Evolutionary conservation across 495 filamentous ascomycete genomes (phyloP).

Genomic region (Penicillium goetzii): DNA sequence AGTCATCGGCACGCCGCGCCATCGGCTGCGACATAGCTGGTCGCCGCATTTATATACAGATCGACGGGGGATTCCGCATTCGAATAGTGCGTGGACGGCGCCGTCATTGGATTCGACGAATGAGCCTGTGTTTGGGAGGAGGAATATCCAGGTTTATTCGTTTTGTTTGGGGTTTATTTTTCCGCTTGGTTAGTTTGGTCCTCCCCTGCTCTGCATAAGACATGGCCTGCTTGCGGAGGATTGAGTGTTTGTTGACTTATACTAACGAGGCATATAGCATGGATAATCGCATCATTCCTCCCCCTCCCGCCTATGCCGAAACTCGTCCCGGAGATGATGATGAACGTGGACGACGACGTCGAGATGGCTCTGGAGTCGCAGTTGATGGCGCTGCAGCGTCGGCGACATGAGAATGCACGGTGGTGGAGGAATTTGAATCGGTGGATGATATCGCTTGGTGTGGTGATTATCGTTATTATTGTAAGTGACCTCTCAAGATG

Average conservation of each 20-base stretch:
- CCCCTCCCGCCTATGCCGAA: slow-evolving; percentile 67
- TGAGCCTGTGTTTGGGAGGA: slow-evolving; percentile 61
- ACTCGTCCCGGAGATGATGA: slow-evolving; percentile 28
- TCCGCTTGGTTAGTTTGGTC: slow-evolving; percentile 67
- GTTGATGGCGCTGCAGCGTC: slow-evolving; percentile 56
- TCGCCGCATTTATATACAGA: slow-evolving; percentile 76
- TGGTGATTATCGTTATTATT: slow-evolving; percentile 75
- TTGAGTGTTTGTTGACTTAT: background rate
- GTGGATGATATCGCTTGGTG: slow-evolving; percentile 77
- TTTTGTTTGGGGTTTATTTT: slow-evolving; percentile 88
- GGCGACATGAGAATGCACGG: slow-evolving; percentile 74
- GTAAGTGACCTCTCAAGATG: slow-evolving; percentile 49
- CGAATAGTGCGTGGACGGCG: slow-evolving; percentile 61
- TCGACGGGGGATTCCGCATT: slow-evolving; percentile 45
- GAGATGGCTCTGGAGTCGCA: slow-evolving; percentile 52
- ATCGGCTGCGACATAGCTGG: slow-evolving; percentile 58
- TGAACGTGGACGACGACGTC: slow-evolving; percentile 37
- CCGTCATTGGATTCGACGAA: slow-evolving; percentile 68
- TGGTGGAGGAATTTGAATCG: slow-evolving; percentile 96
- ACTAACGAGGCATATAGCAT: slow-evolving; percentile 51
- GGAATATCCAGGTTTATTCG: slow-evolving; percentile 82
- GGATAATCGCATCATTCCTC: slow-evolving; percentile 84
- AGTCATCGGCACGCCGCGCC: slow-evolving; percentile 26
- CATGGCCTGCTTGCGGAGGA: too few relatives aligned
- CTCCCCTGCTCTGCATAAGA: background rate